Base-by-base conservation (phyloP, 345 rosid species). In the Cardiospermum halicacabum region DNA sequence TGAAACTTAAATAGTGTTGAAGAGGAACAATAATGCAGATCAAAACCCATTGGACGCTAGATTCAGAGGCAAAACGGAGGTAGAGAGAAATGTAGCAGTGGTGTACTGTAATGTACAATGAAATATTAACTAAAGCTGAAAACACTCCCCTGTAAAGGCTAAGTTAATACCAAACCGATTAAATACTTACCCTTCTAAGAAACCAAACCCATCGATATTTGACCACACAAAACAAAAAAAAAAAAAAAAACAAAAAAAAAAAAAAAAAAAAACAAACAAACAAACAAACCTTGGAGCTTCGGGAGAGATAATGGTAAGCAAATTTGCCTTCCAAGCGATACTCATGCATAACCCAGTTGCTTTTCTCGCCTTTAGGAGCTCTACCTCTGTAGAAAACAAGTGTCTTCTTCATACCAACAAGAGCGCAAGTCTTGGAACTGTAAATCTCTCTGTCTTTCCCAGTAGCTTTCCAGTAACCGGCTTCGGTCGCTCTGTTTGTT, bases 291-390 rank as follows among this genome's bases (percentile, higher is more conserved):
- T 82, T 92, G 42, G 89, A 89, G 60, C 83, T 81, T 24, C 86
- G 71, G 25, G 98, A 82, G 55, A 87, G 79, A 75, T 81, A 84
- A 60, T 83, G 98, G 68, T 87, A 92, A 19, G 96, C 86, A 75
- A 92, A 83, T 74, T 89, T 89, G 69, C 98, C 96, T 45, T 89
- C 98, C 5, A 92, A 96, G 42, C 98, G 96, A 75, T 85, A 92
- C 80, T 92, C 98, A 66, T 92, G 98, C 98, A 92, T 89, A 53
- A 92, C 98, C 98, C 98, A 92, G 75, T 84, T 85, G 59, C 92
- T 89, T 36, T 92, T 92, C 55, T 82, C 95, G 7, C 98, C 98
- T 68, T 92, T 87, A 2, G 96, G 98, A 34, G 98, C 98, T 74
- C 98, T 82, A 7, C 98, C 98, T 66, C 85, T 64, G 75, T 92